Conservation (phyloP, 345 rosid species). For the Trapa bicornis region DNA sequence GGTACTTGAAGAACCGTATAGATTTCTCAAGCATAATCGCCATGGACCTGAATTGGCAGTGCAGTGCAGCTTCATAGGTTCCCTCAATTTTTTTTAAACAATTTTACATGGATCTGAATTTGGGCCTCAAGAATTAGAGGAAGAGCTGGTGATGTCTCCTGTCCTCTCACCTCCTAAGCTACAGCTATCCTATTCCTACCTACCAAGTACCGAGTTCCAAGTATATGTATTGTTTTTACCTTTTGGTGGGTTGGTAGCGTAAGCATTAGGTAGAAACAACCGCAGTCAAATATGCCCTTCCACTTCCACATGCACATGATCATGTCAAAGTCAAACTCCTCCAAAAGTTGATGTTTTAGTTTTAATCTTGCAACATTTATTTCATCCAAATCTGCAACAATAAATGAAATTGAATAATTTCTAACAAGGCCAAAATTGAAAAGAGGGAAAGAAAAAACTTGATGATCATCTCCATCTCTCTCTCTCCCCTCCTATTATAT, state of each 20-base stretch:
- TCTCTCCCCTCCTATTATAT: no score
- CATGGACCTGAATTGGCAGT: not conserved
- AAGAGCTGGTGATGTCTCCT: no score
- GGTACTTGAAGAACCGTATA: conserved; percentile 4
- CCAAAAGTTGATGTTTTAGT: not conserved
- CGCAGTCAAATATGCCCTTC: no score
- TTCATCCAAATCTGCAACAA: not conserved
- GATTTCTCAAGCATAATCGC: not conserved
- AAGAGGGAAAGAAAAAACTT: not conserved
- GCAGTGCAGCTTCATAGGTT: not conserved
- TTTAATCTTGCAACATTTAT: no score
- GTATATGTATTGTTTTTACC: no score
- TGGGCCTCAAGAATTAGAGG: no score
- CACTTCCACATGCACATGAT: not conserved
- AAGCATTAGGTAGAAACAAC: no score
- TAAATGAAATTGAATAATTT: not conserved
- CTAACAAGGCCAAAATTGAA: not conserved
- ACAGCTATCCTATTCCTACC: no score
- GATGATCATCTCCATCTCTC: not conserved
- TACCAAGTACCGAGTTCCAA: no score
- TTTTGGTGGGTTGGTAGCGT: no score
- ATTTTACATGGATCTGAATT: not conserved
- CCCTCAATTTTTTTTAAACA: not conserved
- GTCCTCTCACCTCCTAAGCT: no score
- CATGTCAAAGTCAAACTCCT: not conserved